Evolutionary conservation across 495 filamentous ascomycete species (phyloP).

Genomic region (Lophium mytilinum): DNA sequence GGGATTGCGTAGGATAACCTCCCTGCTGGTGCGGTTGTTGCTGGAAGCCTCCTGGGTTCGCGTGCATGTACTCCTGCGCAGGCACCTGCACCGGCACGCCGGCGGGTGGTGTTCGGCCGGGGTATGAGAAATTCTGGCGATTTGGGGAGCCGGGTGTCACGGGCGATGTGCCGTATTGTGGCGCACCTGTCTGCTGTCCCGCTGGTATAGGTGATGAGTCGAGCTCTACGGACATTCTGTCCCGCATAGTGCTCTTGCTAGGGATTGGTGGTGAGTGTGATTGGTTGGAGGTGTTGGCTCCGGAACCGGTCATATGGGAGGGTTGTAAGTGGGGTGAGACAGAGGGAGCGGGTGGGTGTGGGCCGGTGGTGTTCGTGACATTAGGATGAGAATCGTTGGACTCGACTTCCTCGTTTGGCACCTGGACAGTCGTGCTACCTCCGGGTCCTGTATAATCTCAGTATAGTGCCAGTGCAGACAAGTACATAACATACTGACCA

Average conservation of each 20-base stretch:
- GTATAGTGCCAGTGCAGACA: too few species aligned
- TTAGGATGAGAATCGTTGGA: slow-evolving; percentile 1
- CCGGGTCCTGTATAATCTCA: slow-evolving; percentile 4
- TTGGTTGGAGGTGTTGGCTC: neutral
- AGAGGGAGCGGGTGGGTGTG: slow-evolving; percentile 12
- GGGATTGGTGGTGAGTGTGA: slow-evolving; percentile 17
- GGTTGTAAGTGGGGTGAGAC: neutral
- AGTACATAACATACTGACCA: too few species aligned
- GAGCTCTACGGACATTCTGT: slow-evolving; percentile 9
- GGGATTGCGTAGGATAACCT: neutral
- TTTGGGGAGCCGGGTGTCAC: slow-evolving; percentile 6
- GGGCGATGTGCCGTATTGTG: neutral
- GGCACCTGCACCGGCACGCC: slow-evolving; percentile 17
- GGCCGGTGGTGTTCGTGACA: slow-evolving; percentile 18
- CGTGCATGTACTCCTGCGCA: neutral
- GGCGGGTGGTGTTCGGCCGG: slow-evolving; percentile 12
- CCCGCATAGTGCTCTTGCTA: slow-evolving; percentile 15
- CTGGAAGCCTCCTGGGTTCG: neutral
- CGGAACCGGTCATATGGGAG: neutral
- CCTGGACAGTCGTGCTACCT: slow-evolving; percentile 16
- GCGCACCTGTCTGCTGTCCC: slow-evolving; percentile 7
- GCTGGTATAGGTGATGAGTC: slow-evolving; percentile 15
- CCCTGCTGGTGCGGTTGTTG: neutral
- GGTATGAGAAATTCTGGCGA: slow-evolving; percentile 21
- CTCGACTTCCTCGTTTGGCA: neutral